A percentile compares a stretch with the other conserved stretches of the same genome.
Evolutionary conservation across 2,329 filamentous ascomycete species (phyloP).

Genomic region (Colletotrichum plurivorum): DNA sequence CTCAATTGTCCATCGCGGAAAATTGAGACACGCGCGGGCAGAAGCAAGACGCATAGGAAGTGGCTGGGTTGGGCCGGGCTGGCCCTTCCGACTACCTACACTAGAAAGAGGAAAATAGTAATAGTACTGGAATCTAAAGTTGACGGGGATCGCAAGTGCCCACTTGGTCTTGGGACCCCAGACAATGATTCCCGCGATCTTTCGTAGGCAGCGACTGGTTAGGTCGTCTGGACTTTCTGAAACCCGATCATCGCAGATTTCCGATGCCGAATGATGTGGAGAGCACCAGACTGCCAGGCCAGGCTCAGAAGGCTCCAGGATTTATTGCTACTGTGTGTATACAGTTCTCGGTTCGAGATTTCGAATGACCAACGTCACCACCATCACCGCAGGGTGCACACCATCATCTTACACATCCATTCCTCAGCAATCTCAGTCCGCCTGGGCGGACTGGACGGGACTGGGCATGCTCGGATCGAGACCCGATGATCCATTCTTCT

Average conservation of each 20-base stretch:
- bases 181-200: not conserved
- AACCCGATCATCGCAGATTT: slow-evolving; percentile 38
- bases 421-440: slow-evolving; percentile 29
- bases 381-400: no score
- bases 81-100: no score
- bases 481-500: slow-evolving; percentile 32
- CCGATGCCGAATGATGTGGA: slow-evolving; percentile 28
- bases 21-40: slow-evolving; percentile 3
- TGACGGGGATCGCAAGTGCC: not conserved
- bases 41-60: not conserved
- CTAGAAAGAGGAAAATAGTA: no score
- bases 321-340: not conserved
- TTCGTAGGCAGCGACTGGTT: not conserved
- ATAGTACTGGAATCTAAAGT: not conserved
- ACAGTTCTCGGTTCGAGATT: slow-evolving; percentile 3
- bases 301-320: not conserved
- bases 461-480: slow-evolving; percentile 24
- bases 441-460: slow-evolving; percentile 4
- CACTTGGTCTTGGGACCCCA: not conserved
- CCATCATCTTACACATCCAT: slow-evolving; percentile 30
- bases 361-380: not conserved
- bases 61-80: no score
- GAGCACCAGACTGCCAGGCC: slow-evolving; percentile 10
- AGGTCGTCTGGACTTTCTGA: slow-evolving; percentile 33
- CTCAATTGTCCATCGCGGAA: not conserved